Evolutionary conservation across 441 rosid genomes (phyloP), one percentile per base, ranked within the genome.

Genomic region (Euphorbia corollata): DNA sequence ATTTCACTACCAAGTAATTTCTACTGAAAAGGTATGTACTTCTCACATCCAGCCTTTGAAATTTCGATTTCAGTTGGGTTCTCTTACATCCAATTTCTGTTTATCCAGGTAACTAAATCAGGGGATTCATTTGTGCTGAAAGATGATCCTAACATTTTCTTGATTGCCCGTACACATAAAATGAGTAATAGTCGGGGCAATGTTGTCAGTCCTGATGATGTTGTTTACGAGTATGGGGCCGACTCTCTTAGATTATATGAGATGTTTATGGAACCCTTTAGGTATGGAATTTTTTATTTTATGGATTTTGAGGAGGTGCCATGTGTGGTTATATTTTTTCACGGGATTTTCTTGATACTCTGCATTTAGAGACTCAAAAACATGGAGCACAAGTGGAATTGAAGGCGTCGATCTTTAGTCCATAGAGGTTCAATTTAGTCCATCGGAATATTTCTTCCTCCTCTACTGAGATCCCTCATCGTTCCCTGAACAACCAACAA

Each of bases 181-280:
- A 94, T 91, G 99, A 89, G 99, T 78, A 94, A 91, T 83, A 91
- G 99, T 77, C 83, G 96, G 82, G 99, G 97, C 69, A 94, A 94
- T 75, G 97, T 91, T n/a, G 87, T 94, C 70, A 94, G 89, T 75
- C 97, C 97, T 47, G 97, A 94, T 75, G 99, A 94, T 71, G 91
- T 94, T 71, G 89, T 89, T 70, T 79, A 68, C 24, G 92, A 85
- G 80, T 86, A 84, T 67, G 99, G 99, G 72, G 97, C 97, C 32
- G 97, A 94, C 80, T 91, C 97, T 77, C 91, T 94, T 70, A 85
- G 99, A 34, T 76, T 94, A 45, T 94, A 94, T 67, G 99, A 94
- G 75, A 94, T 94, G 96, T 91, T 94, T 84, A 88, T 94, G 97
- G 99, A 97, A 75, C 97, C 96, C 38, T 88, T 94, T 71, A 83